These are phyloP conservation scores for Vaccinium myrtillus DNA, from an alignment of 148 eudicot genomes.

Conservation along the genomic window DNA sequence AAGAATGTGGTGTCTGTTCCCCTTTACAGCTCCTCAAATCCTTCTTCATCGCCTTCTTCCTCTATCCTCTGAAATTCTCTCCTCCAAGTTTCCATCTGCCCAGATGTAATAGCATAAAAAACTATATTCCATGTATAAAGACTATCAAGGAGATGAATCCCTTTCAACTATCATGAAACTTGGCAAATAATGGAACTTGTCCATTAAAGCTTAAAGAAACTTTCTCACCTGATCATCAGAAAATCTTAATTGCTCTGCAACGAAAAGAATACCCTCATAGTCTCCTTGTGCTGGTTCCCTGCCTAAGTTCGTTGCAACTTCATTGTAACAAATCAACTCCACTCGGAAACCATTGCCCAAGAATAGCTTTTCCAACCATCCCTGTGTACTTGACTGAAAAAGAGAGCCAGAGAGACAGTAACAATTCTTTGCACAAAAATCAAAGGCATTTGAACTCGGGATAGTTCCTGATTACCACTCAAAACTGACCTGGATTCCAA, in stretches of 20 bases:
- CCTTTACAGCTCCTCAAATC: slow-evolving; percentile 77
- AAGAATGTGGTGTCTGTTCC: neutral
- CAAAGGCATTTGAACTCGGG: neutral
- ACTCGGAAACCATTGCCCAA: slow-evolving; percentile 67
- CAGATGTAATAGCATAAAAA: neutral
- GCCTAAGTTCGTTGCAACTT: slow-evolving; percentile 44
- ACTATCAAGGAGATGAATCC: neutral
- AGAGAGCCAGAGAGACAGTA: neutral
- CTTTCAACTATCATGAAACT: neutral
- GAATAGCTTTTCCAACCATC: slow-evolving; percentile 70
- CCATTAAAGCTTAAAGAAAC: neutral
- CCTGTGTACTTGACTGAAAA: slow-evolving; percentile 36
- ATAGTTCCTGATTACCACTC: slow-evolving; percentile 9
- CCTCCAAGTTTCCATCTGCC: slow-evolving; percentile 93
- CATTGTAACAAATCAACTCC: slow-evolving; percentile 43
- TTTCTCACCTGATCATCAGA: slow-evolving; percentile 85
- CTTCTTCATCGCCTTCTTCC: slow-evolving; percentile 90
- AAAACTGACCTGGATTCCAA: slow-evolving; percentile 48
- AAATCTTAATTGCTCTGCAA: slow-evolving; percentile 73
- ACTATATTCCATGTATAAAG: neutral
- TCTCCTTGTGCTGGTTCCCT: slow-evolving; percentile 29
- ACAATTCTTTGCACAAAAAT: neutral
- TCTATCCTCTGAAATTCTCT: slow-evolving; percentile 76
- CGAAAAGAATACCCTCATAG: slow-evolving; percentile 42
- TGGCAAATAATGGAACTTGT: neutral